Base-by-base conservation (phyloP, 2,329 filamentous ascomycete genomes). In the Hypoxylon sp. region DNA sequence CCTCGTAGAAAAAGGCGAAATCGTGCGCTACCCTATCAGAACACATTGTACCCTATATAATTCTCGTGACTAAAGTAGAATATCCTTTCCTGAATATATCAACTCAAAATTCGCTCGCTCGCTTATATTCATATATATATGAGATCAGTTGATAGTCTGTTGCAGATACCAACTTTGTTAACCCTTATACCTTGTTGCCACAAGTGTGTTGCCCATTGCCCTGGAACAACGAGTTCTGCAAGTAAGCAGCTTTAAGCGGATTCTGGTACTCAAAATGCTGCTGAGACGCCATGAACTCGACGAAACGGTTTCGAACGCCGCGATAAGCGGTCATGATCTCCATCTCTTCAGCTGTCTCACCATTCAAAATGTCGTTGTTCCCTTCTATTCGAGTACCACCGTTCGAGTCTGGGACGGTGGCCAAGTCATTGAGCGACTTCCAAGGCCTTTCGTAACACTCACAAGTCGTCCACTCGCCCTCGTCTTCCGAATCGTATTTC, bases 371-470 rank as follows among this genome's bases (percentile, higher is more conserved):
- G 1, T 37, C 37, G 2, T 47, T 25, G 14, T 32, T 19, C 30
- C 11, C 32, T 8, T 32, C 29, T 16, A 14, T 2, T 9, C 8
- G 8, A 12, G 12, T 8, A 6, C 0, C 6, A 6, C 45, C 30
- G 14, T 45, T 14, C 41, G 23, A 11, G n/a, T 27, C 23, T 4
- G 37, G 8, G 29, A 34, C 16, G 21, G n/a, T n/a, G 6, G 30
- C 30, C 14, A 4, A 23, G 21, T 53, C 21, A 5, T 60, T 27
- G n/a, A 68, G 56, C 8, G 65, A 68, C 23, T 52, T 62, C 75
- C 75, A 78, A 4, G 76, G 76, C 37, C 60, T 69, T 48, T 75
- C 73, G 14, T 68, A 32, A 57, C 75, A 75, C 25, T 71, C 53
- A 29, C 77, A 78, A 16, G 65, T 74, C 5, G 75, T 56, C 71